Conservation (phyloP, 441 rosid genomes). For the Syzygium syzygioides region DNA sequence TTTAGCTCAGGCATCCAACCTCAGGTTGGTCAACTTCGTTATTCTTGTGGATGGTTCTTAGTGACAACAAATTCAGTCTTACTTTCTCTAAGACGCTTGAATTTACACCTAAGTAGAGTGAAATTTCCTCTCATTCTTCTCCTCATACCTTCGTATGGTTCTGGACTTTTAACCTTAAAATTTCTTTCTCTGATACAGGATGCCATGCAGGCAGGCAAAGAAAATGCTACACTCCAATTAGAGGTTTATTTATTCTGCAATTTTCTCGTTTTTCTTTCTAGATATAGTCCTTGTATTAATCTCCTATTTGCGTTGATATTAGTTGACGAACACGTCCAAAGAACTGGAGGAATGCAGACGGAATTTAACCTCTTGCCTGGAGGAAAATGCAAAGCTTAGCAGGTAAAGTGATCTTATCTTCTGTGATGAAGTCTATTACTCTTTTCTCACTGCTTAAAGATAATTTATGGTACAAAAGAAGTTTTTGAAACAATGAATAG, state of each 20-base stretch:
- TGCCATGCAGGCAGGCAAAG: slow-evolving; percentile 33
- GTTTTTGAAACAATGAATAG: background rate
- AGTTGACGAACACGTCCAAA: slow-evolving; percentile 50
- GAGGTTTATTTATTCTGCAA: slow-evolving; percentile 42
- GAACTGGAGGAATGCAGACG: slow-evolving; percentile 75
- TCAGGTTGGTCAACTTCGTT: slow-evolving; percentile 42
- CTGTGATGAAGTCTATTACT: background rate
- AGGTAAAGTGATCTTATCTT: slow-evolving; percentile 41
- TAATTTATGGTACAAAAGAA: background rate
- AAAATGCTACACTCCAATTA: slow-evolving; percentile 42
- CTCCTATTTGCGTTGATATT: slow-evolving; percentile 20
- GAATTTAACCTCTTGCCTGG: slow-evolving; percentile 65
- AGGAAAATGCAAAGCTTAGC: slow-evolving; percentile 73
- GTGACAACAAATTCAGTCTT: background rate
- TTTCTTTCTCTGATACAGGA: slow-evolving; percentile 35
- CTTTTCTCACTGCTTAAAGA: slow-evolving; percentile 4
- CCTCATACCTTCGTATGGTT: background rate
- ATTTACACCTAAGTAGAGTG: background rate
- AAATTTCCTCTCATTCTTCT: background rate
- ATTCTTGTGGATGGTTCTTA: background rate
- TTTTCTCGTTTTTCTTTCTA: slow-evolving; percentile 5
- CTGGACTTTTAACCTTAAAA: background rate
- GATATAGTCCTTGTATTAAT: slow-evolving; percentile 7
- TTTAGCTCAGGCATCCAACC: slow-evolving; percentile 25
- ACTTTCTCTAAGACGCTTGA: background rate